Base-by-base conservation (phyloP, 345 rosid species). In the Aethionema arabicum region DNA sequence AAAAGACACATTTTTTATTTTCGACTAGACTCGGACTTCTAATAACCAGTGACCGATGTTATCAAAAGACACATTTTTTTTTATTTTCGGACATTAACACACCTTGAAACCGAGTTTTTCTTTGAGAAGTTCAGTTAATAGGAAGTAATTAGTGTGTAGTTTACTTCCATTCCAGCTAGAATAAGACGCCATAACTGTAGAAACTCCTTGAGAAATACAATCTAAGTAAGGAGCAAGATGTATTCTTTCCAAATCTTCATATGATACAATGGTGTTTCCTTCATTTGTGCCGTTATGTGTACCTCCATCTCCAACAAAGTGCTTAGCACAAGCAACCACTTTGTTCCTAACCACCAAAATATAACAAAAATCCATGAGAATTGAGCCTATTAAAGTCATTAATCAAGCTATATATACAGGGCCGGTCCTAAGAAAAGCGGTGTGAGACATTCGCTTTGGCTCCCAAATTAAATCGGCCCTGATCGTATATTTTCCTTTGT, bases 271-370 rank as follows among this genome's bases (percentile, higher is more conserved):
- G 2, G 91, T 85, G 76, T 89, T 89, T 69, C 82, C 80, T 82
- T 87, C 97, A 48, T 89, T 80, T 53, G 74, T 67, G 30, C 98
- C 98, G 0, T 74, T 10, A 1, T 79, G 68, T 0, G 97, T 92
- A 65, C 98, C 98, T 49, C 98, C 98, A 66, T 92, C 97, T 12
- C 98, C 98, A 50, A 92, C 88, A 41, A 73, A 92, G 31, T 92
- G 95, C 79, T 92, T 92, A 0, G 98, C 91, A 65, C 97, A 92
- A 1, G 95, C 95, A 0, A 83, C 98, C 68, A 84, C 88, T 3
- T 85, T 87, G 42, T 76, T 75, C 65, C 98, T 92, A 74, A 16
- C 32, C 10, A 5, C 43, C 37, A 61, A 2, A 31, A 5, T 35
- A 8, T 44, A 45, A 6, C 8, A 8, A 69, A 69, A 53, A 11